Percentiles rank a stretch among this genome's conserved stretches.
phyloP scores from a whole-genome alignment of 805 yeast species.

The Nakazawaea laoshanensis region DNA sequence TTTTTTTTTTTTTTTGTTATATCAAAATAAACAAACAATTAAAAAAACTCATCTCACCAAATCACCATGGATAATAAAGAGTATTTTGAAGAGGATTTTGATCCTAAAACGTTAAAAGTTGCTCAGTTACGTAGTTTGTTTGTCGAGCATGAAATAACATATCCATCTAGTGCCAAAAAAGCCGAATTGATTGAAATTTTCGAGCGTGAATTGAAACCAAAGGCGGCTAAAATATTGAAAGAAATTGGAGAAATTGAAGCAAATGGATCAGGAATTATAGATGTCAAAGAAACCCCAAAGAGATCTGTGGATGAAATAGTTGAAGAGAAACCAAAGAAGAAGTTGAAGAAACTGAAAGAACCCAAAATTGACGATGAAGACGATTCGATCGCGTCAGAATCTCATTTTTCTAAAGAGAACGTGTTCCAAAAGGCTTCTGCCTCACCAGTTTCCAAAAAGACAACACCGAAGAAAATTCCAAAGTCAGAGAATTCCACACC shows the following conservation, averaged over 20 bases:
- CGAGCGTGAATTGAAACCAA: constrained; percentile 41
- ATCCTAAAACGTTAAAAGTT: constrained; percentile 57
- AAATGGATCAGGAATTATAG: constrained; percentile 17
- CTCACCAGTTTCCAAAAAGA: constrained; percentile 17
- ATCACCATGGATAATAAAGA: constrained; percentile 24
- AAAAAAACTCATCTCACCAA: constrained; percentile 3
- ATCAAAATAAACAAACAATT: not conserved
- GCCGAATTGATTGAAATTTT: constrained; percentile 54
- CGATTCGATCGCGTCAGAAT: constrained; percentile 12
- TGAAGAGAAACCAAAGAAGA: constrained; percentile 4
- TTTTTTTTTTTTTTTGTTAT: not conserved
- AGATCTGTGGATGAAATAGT: constrained; percentile 1
- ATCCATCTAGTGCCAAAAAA: constrained; percentile 61
- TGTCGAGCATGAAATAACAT: constrained; percentile 50
- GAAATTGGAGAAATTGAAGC: constrained; percentile 17
- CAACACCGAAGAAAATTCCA: constrained; percentile 12
- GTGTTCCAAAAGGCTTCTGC: constrained; percentile 28
- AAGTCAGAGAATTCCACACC: not conserved
- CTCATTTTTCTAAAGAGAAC: constrained; percentile 24
- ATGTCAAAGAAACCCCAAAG: constrained; percentile 9
- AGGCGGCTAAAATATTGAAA: constrained; percentile 31
- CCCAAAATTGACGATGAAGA: constrained; percentile 11
- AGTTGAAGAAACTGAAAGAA: constrained; percentile 7
- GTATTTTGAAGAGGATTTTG: constrained; percentile 44
- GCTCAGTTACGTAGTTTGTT: constrained; percentile 65